These are phyloP conservation scores for Aleurites moluccanus DNA, from an alignment of 441 rosid genomes.

Conservation along the genomic window DNA sequence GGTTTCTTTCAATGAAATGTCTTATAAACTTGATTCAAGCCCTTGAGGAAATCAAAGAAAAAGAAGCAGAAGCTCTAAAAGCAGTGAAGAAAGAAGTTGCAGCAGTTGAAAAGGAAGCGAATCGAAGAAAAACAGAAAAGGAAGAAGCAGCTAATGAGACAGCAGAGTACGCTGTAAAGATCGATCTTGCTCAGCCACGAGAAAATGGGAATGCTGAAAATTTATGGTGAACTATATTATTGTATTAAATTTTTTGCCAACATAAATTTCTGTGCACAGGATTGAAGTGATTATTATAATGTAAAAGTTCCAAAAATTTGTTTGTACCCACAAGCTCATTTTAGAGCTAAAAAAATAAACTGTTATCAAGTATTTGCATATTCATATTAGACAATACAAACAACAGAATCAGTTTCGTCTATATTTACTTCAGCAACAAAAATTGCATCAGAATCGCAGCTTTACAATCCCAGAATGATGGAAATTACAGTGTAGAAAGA, in stretches of 20 bases:
- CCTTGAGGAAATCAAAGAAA: slow-evolving; percentile 41
- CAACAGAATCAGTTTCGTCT: not conserved
- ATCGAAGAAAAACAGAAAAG: slow-evolving; percentile 32
- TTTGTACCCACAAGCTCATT: not conserved
- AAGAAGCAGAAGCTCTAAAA: slow-evolving; percentile 32
- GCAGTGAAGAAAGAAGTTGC: slow-evolving; percentile 27
- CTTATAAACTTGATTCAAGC: slow-evolving; percentile 49
- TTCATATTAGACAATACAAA: not conserved
- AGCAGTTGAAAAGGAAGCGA: slow-evolving; percentile 26
- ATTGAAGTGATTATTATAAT: slow-evolving; percentile 7
- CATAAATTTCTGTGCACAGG: not conserved
- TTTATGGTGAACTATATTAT: slow-evolving; percentile 14
- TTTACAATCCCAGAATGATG: slow-evolving; percentile 2
- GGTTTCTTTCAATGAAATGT: no score
- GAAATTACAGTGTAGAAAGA: not conserved
- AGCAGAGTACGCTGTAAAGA: slow-evolving; percentile 11
- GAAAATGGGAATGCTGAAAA: slow-evolving; percentile 20
- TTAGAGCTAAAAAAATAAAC: not conserved
- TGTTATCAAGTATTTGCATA: not conserved
- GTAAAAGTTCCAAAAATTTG: not conserved
- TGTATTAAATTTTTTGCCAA: slow-evolving; percentile 13
- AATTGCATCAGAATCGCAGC: not conserved
- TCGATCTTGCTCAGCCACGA: slow-evolving; percentile 19
- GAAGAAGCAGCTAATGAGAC: slow-evolving; percentile 16
- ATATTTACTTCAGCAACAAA: not conserved